Evolutionary conservation across 805 yeast species (phyloP).

Genomic region (Vanderwaltozyma tropicalis): DNA sequence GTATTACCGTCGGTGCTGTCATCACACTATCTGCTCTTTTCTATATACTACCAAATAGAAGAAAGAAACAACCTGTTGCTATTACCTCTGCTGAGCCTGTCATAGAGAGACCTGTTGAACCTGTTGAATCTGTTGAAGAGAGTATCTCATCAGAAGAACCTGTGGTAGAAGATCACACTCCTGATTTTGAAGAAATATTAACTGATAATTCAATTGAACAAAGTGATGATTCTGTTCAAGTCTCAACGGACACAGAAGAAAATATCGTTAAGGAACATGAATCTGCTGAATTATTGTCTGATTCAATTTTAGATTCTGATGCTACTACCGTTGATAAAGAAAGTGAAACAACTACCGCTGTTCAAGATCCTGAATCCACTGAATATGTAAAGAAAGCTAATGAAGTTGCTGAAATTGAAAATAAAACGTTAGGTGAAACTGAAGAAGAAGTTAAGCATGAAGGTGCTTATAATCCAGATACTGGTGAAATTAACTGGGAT

Average conservation of each 20-base stretch:
- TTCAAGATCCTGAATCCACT: background rate
- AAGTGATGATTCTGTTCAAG: too few relatives aligned
- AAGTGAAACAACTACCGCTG: background rate
- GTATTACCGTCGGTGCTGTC: conserved; percentile 6
- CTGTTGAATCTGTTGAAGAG: conserved; percentile 2
- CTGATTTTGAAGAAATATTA: too few relatives aligned
- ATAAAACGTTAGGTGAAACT: conserved; percentile 1
- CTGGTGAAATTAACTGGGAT: conserved; percentile 99
- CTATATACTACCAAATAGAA: conserved; percentile 3
- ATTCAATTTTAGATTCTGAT: background rate
- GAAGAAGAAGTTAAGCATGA: conserved; percentile 34
- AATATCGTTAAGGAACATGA: background rate
- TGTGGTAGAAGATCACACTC: background rate
- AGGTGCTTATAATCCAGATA: conserved; percentile 88
- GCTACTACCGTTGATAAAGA: background rate
- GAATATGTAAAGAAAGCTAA: background rate
- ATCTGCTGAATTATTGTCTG: background rate
- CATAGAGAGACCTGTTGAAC: background rate
- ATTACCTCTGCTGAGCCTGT: conserved; percentile 1
- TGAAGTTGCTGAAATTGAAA: background rate
- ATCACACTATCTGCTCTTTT: conserved; percentile 7
- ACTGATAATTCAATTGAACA: too few relatives aligned
- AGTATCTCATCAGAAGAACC: background rate
- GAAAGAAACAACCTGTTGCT: background rate
- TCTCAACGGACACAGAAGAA: too few relatives aligned